Evolutionary conservation across 768 basidiomycete genomes (phyloP), one percentile per base, ranked within the genome.

Genomic region (Porpolomopsis calyptriformis): DNA sequence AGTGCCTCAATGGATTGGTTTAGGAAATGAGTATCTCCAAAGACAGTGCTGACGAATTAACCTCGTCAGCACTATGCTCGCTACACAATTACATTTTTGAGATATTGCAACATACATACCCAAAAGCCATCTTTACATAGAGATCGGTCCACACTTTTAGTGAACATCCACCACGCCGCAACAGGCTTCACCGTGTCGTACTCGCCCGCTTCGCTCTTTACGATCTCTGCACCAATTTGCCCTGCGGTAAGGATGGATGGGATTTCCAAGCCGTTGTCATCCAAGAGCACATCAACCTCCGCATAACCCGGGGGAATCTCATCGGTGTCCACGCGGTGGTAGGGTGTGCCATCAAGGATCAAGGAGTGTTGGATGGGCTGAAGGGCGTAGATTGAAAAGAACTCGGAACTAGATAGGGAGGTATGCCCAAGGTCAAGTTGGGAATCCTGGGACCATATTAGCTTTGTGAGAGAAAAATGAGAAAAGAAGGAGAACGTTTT

Each of bases 181-280:
- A 54, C 33, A 8, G 57, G 55, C 2, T 42, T 26, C 18, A 58
- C 35, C 7, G 48, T 53, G 38, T 60, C 56, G 16, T 45, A 41
- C 35, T 40, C 27, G 16, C 41, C 37, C 0, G 43, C 52, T 3
- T 45, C 42, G 4, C 38, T 39, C 12, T n/a, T 18, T 12, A 11
- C 10, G 5, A 55, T 39, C 7, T 38, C 33, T 10, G 31, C 52
- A 1, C 49, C 58, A 36, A 60, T 14, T 24, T 53, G 52, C 4
- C 58, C 60, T 6, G 58, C 55, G 12, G 53, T 49, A 55, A 60
- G 57, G 39, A 52, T 43, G 24, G 52, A 55, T 2, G 53, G 47
- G 25, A 52, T 44, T 8, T 29, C 6, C n/a, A 52, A 47, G 9
- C 55, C 56, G 37, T 56, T 55, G 27, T 60, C 57, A 16, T 55